phyloP scores from a whole-genome alignment of 352 stramenopile species.

The Lagenidium giganteum region DNA sequence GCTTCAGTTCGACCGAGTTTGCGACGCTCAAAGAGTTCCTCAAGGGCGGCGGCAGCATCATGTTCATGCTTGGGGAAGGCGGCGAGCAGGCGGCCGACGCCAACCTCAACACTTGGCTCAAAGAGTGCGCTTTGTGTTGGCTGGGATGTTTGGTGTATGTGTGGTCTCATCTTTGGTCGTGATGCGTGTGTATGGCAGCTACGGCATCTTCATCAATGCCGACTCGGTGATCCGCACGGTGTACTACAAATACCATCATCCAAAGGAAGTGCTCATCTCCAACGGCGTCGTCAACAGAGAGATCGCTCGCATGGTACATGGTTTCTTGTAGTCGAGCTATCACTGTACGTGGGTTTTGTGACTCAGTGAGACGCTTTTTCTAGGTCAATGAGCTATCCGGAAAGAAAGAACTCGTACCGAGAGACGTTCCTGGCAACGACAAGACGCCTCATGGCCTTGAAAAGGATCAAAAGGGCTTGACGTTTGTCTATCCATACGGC shows the following conservation, averaged over 20 bases:
- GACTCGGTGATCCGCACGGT: constrained; percentile 90
- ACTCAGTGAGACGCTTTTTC: not conserved
- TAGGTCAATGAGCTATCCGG: constrained; percentile 61
- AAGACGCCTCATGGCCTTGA: constrained; percentile 39
- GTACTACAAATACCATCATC: constrained; percentile 97
- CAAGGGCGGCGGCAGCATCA: constrained; percentile 79
- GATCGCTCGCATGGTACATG: constrained; percentile 67
- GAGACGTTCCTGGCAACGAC: constrained; percentile 25
- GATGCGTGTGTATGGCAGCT: too few species aligned
- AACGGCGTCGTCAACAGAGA: constrained; percentile 93
- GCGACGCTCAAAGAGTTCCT: constrained; percentile 88
- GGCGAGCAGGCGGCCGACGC: constrained; percentile 87
- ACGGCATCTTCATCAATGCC: constrained; percentile 81
- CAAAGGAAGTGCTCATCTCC: constrained; percentile 94
- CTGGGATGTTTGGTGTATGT: not conserved
- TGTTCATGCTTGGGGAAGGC: constrained; percentile 90
- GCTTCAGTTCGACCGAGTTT: constrained; percentile 88
- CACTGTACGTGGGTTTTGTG: not conserved
- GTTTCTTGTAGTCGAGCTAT: not conserved
- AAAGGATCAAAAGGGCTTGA: constrained; percentile 85
- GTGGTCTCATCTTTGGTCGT: not conserved
- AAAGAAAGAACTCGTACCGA: constrained; percentile 48
- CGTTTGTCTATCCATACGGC: constrained; percentile 95
- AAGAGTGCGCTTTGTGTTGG: constrained; percentile 56
- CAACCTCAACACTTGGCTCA: constrained; percentile 95